Percentiles rank a stretch among this genome's conserved stretches.
These are phyloP conservation scores for Phaffomyces antillensis DNA, from an alignment of 805 yeast species.

Conservation along the genomic window DNA sequence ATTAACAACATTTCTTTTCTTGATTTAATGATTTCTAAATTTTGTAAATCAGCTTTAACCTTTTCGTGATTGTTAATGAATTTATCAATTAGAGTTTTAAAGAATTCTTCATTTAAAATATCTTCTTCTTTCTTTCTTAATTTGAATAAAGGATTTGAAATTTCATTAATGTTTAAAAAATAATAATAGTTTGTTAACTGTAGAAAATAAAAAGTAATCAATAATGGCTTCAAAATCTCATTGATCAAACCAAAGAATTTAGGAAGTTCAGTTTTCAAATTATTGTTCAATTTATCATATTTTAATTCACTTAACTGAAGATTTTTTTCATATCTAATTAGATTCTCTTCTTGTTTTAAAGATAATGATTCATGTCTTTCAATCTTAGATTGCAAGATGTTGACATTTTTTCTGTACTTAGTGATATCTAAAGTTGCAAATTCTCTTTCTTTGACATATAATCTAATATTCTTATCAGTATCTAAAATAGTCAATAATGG, in stretches of 20 bases:
- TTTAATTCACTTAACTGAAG: conserved; percentile 26
- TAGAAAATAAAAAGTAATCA: conserved; percentile 29
- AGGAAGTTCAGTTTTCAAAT: conserved; percentile 42
- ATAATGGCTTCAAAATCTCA: conserved; percentile 24
- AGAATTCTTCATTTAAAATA: conserved; percentile 3
- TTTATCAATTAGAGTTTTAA: conserved; percentile 2
- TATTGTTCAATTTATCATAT: conserved; percentile 31
- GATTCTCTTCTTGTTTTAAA: conserved; percentile 31
- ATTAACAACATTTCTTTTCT: conserved; percentile 1
- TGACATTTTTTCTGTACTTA: conserved; percentile 22
- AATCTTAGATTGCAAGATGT: conserved; percentile 20
- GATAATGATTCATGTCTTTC: conserved; percentile 19
- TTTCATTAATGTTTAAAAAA: conserved; percentile 16
- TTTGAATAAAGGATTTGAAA: conserved; percentile 5
- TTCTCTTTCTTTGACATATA: conserved; percentile 25
- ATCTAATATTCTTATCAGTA: conserved; percentile 23
- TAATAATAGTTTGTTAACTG: conserved; percentile 32
- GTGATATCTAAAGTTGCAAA: conserved; percentile 33
- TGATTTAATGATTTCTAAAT: conserved; percentile 7
- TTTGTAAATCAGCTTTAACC: neutral
- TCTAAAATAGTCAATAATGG: conserved; percentile 13
- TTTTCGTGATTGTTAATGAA: conserved; percentile 2
- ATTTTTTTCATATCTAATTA: conserved; percentile 26
- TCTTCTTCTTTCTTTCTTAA: conserved; percentile 8
- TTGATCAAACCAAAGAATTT: conserved; percentile 29